Evolutionary conservation across 1,139 yeast species (phyloP), one percentile per base, ranked within the genome.

Genomic region (Yamadazyma atmosphaerica): DNA sequence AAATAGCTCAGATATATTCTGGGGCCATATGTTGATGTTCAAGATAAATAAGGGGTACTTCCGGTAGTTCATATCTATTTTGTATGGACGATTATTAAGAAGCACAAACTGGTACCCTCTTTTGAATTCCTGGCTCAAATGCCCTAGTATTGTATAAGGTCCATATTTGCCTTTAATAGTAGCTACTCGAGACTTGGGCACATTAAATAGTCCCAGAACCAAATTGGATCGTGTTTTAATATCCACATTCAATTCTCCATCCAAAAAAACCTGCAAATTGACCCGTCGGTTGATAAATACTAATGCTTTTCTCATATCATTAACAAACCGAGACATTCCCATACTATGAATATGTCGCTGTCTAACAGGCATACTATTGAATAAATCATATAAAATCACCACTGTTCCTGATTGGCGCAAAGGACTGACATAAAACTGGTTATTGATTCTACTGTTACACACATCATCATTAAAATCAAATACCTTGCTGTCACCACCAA

Each of bases 291-390:
- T 22, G 13, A 44, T 18, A 1, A 21, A 8, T 4, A 36, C 42
- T 10, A 46, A 19, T 17, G 19, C 11, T 3, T 19, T 19, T 42
- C 71, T 67, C 1, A 80, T 28, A 0, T 54, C 58, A n/a, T 57
- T 59, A 0, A 68, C 35, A 13, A 64, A 41, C 23, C 53, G 49
- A 29, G 45, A 41, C 35, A 50, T 43, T 0, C 69, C 56, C 3
- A 50, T 42, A 4, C 52, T 46, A n/a, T 51, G 29, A 2, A 62
- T 33, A 8, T 60, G 61, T 8, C 44, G 47, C 29, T 71, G 63
- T 21, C 96, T 63, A 2, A 86, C 89, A 0, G 90, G 89, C 2
- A 78, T 37, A 28, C 64, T 68, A 14, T 65, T 59, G 52, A 83
- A 83, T 14, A 86, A 40, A 40, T 77, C 72, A 4, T 62, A 51